These are phyloP conservation scores for Coniochaeta hoffmannii DNA, from an alignment of 2,329 filamentous ascomycete genomes.

Conservation along the genomic window DNA sequence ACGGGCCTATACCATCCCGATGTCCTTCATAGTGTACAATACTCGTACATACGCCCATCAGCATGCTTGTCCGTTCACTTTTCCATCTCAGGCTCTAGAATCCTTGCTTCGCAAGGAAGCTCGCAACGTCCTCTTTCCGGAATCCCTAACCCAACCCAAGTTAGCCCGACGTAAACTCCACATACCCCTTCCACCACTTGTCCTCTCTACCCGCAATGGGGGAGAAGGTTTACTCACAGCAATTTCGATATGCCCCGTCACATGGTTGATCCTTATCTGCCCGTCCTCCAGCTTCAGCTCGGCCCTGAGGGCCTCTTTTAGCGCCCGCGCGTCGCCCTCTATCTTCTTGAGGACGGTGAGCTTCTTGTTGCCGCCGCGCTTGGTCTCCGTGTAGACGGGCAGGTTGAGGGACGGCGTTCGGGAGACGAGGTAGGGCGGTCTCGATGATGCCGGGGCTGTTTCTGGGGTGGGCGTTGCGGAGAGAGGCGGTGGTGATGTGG, in stretches of 20 bases:
- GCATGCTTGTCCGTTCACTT: neutral
- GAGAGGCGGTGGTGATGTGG: conserved; percentile 5
- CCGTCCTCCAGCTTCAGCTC: conserved; percentile 49
- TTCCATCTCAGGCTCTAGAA: neutral
- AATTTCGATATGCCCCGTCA: conserved; percentile 68
- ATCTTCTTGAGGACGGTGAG: conserved; percentile 72
- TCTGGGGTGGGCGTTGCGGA: conserved; percentile 4
- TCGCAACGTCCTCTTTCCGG: conserved; percentile 14
- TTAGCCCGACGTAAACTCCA: conserved; percentile 4
- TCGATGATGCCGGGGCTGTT: conserved; percentile 3
- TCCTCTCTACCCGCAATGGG: neutral
- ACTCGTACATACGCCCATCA: neutral
- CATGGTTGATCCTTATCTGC: conserved; percentile 44
- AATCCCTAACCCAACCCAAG: neutral
- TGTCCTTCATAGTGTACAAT: neutral
- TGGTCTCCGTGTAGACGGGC: conserved; percentile 68
- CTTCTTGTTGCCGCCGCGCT: conserved; percentile 68
- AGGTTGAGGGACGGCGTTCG: conserved; percentile 65
- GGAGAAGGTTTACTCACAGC: conserved; percentile 51
- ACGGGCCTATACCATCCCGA: neutral
- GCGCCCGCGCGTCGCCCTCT: conserved; percentile 58
- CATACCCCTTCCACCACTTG: neutral
- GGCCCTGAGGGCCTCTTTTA: conserved; percentile 56
- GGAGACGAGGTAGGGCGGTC: conserved; percentile 55
- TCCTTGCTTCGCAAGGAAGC: conserved; percentile 3